phyloP scores from a whole-genome alignment of 306 rosid genomes.

The Gynostemma pentaphyllum region DNA sequence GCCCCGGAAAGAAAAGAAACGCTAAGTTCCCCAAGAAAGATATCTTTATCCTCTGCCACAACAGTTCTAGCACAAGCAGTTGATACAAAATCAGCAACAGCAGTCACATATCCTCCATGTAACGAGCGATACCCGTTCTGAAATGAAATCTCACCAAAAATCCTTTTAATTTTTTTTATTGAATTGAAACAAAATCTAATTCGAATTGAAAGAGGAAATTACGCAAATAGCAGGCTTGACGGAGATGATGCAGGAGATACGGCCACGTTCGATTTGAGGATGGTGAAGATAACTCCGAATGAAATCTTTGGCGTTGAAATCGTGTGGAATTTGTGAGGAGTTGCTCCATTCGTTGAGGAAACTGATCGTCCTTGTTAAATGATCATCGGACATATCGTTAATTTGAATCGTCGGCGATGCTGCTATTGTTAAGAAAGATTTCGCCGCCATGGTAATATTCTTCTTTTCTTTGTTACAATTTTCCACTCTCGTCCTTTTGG shows the following conservation, averaged over 20 bases:
- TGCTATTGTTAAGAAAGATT: not conserved
- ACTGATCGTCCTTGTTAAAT: not conserved
- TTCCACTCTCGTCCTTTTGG: not conserved
- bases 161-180: not conserved
- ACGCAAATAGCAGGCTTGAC: conserved; percentile 25
- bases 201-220: not conserved
- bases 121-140: conserved; percentile 22
- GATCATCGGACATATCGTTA: conserved; percentile 5
- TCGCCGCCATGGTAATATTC: conserved; percentile 17
- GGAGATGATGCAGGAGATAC: conserved; percentile 26
- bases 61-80: conserved; percentile 39
- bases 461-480: not conserved
- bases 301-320: conserved; percentile 17
- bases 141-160: conserved; percentile 17
- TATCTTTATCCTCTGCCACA: conserved; percentile 22
- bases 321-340: conserved; percentile 17
- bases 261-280: conserved; percentile 23
- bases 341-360: conserved; percentile 8
- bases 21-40: conserved; percentile 40
- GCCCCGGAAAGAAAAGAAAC: conserved; percentile 38
- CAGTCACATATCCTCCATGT: conserved; percentile 40
- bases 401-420: conserved; percentile 13
- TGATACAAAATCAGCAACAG: conserved; percentile 31
- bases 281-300: conserved; percentile 12
- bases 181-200: no score